Evolutionary conservation across 371 early-diverging fungal genomes (phyloP), one percentile per base, ranked within the genome.

Genomic region (Lichtheimia corymbifera): DNA sequence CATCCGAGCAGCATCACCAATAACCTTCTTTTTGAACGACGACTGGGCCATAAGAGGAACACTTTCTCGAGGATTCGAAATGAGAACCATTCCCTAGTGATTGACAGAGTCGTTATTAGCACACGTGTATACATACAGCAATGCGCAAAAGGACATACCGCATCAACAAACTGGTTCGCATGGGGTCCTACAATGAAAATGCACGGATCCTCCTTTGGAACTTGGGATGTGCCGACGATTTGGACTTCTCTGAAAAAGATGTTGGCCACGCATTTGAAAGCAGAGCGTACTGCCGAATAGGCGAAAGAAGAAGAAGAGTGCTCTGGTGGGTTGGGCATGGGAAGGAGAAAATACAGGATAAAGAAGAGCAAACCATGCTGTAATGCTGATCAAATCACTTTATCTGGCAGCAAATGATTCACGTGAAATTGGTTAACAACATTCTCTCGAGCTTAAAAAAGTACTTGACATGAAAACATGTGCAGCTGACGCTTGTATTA

Each of bases 181-280:
- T 94, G 95, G 45, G 95, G 95, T 0, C 91, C 94, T 15, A 85
- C 87, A 47, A 91, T 88, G 72, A 94, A 94, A 43, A 94, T 88
- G 58, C 91, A 87, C 5, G 93, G 92, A 13, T 88, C 91, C 2
- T 77, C 78, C 30, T 65, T 62, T 3, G 95, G 95, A 55, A 95
- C 86, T 53, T 84, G 76, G 69, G 91, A 85, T 24, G 81, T 64
- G 42, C 93, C 93, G 51, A 93, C 83, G 41, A 77, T 74, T 53
- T 80, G 83, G 14, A 93, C 82, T 66, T 93, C 94, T 53, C 91
- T 80, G 74, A 92, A 91, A 66, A 92, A 92, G 54, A 90, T 74
- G 41, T 71, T 67, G 15, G 88, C 71, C 0, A 81, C 69, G 2
- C 71, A 51, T 20, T 55, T 66, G 50, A 73, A 80, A 14, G 63